phyloP scores from a whole-genome alignment of 495 filamentous ascomycete genomes.

The Aspergillus panamensis region DNA sequence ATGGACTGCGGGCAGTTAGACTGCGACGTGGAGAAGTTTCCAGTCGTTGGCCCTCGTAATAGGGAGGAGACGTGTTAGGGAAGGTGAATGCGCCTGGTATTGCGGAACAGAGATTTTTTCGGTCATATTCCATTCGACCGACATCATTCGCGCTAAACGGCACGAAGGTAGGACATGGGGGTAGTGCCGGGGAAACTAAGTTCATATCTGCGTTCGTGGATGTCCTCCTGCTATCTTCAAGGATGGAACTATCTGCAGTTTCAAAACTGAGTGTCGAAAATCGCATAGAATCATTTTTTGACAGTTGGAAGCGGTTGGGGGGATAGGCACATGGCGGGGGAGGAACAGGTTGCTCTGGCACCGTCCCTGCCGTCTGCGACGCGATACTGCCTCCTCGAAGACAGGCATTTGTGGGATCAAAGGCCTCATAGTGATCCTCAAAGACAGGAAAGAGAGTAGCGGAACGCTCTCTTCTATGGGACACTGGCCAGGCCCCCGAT shows the following conservation, averaged over 20 bases:
- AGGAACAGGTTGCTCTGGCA: slow-evolving; percentile 44
- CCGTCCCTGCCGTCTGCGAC: slow-evolving; percentile 38
- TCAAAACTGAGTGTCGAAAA: slow-evolving; percentile 45
- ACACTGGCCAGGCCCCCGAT: slow-evolving; percentile 33
- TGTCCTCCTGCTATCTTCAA: slow-evolving; percentile 38
- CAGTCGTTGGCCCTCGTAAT: slow-evolving; percentile 23
- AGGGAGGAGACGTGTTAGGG: slow-evolving; percentile 30
- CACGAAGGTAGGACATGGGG: slow-evolving; percentile 39
- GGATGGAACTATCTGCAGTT: slow-evolving; percentile 48
- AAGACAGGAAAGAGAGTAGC: slow-evolving; percentile 28
- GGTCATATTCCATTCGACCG: slow-evolving; percentile 35
- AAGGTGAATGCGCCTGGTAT: slow-evolving; percentile 32
- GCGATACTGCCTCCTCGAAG: slow-evolving; percentile 39
- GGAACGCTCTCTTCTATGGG: slow-evolving; percentile 24
- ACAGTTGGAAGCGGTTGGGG: slow-evolving; percentile 35
- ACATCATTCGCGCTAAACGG: slow-evolving; percentile 46
- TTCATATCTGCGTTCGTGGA: slow-evolving; percentile 30
- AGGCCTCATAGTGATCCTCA: slow-evolving; percentile 23
- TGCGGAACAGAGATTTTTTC: slow-evolving; percentile 27
- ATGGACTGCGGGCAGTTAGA: slow-evolving; percentile 35
- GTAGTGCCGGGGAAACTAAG: slow-evolving; percentile 32
- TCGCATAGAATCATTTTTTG: slow-evolving; percentile 41
- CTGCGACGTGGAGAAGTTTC: slow-evolving; percentile 39
- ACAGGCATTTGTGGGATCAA: slow-evolving; percentile 27
- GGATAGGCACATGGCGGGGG: slow-evolving; percentile 41